Evolutionary conservation across 139 green algal genomes (phyloP).

Genomic region (Picochlorum costavermella): DNA sequence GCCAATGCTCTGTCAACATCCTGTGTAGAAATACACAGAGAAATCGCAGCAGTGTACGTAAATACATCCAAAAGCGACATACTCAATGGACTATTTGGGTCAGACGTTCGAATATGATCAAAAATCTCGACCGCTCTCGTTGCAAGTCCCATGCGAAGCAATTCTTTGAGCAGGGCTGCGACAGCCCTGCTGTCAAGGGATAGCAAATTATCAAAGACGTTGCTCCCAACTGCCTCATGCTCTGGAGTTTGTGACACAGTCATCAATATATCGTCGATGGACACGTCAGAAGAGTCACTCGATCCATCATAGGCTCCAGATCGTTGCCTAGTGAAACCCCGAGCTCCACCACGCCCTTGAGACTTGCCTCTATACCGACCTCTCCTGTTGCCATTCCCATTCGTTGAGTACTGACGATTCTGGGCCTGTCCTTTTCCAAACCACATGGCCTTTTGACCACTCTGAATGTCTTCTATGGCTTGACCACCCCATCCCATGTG

Average conservation of each 20-base stretch:
- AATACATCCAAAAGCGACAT: constrained; percentile 65
- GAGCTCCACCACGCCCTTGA: constrained; percentile 1
- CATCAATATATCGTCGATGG: constrained; percentile 20
- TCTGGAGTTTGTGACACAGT: constrained; percentile 10
- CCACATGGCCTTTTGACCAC: constrained; percentile 48
- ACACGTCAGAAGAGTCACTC: constrained; percentile 22
- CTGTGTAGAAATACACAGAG: constrained; percentile 64
- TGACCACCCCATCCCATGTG: constrained; percentile 58
- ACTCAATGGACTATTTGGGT: constrained; percentile 34
- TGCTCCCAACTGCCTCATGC: constrained; percentile 38
- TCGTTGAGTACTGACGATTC: neutral
- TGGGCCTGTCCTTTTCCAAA: constrained; percentile 42
- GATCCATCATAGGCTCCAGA: constrained; percentile 1
- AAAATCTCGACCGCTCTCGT: constrained; percentile 66
- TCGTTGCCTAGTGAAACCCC: neutral
- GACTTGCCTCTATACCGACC: constrained; percentile 24
- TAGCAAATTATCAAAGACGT: constrained; percentile 49
- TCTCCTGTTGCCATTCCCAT: constrained; percentile 5
- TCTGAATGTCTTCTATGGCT: constrained; percentile 38
- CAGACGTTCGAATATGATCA: constrained; percentile 52
- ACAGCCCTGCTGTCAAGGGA: constrained; percentile 63
- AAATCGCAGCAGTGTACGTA: constrained; percentile 75
- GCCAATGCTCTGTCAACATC: constrained; percentile 65
- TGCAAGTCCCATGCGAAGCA: constrained; percentile 46
- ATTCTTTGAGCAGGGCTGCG: constrained; percentile 68